Evolutionary conservation across 2,329 filamentous ascomycete genomes (phyloP), one percentile per base, ranked within the genome.

Genomic region (Penicillium hesseltinei): DNA sequence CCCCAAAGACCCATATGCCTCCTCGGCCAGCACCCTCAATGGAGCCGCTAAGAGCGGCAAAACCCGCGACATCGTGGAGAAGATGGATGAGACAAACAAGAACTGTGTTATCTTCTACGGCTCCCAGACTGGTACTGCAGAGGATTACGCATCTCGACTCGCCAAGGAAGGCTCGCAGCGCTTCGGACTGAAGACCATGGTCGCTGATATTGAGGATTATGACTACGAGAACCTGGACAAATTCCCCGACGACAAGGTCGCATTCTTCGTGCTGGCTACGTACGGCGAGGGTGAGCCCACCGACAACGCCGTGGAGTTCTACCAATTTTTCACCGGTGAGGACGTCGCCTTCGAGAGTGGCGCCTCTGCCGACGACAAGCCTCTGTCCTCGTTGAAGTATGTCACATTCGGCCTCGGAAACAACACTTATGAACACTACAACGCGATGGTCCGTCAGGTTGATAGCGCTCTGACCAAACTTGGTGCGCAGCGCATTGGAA

Each of bases 391-490:
- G 69, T 84, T 99, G 72, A 93, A 92, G 75, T 99, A 92, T 72
- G 92, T 99, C 70, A 85, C 92, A 56, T 99, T 99, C 70, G 94
- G 94, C 70, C 86, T 99, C 39, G 94, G 94, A 66, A 99, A 99
- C 82, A 99, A 97, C 81, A 97, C 94, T 29, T 99, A 99, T 74
- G 94, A 99, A 74, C 94, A 99, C 81, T 99, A 97, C 83, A 99
- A 99, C 80, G 89, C 89, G 51, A 96, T 99, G 91, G 92, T 99
- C 59, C 91, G 93, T 74, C 90, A 93, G 62, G 88, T 97, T 57
- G 87, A 94, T 78, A 87, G 89, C 74, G 87, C 87, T 61, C 80
- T 99, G 58, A 82, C 86, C 70, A 93, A 90, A 70, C 82, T 96
- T 21, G 94, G 94, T 60, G 94, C 90, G 13, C 83, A 87, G 71